Percentiles rank a stretch among this genome's conserved stretches.
Evolutionary conservation across 2,329 filamentous ascomycete genomes (phyloP).

Genomic region (Aspergillus alliaceus): DNA sequence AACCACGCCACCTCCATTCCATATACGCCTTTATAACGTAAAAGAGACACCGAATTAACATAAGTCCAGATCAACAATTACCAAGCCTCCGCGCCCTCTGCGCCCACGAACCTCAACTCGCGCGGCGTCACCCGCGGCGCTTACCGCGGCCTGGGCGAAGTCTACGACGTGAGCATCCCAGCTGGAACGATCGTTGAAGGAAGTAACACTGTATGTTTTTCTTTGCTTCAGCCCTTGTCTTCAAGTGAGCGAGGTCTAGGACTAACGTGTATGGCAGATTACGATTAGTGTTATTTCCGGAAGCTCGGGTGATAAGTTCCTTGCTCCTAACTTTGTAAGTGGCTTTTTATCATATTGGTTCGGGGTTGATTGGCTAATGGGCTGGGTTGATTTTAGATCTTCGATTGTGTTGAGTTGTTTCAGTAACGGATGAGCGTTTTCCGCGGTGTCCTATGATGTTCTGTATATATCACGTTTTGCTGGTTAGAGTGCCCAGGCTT

Average conservation of each 20-base stretch:
- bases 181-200: slow-evolving; percentile 60
- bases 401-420: slow-evolving; percentile 33
- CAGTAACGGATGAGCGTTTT: too few relatives aligned
- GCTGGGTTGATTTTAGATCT: slow-evolving; percentile 19
- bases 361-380: neutral
- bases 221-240: too few relatives aligned
- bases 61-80: slow-evolving; percentile 54
- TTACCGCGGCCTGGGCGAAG: slow-evolving; percentile 63
- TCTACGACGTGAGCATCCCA: slow-evolving; percentile 63
- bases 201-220: slow-evolving; percentile 55
- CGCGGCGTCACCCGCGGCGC: slow-evolving; percentile 66
- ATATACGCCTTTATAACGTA: neutral
- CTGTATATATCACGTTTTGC: too few relatives aligned
- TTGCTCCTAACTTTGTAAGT: slow-evolving; percentile 57
- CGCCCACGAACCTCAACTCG: slow-evolving; percentile 63
- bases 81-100: slow-evolving; percentile 49
- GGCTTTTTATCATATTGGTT: neutral
- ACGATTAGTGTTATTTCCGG: slow-evolving; percentile 61
- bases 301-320: slow-evolving; percentile 54
- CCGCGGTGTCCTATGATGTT: too few relatives aligned
- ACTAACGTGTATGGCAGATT: slow-evolving; percentile 35
- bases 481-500: neutral
- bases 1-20: neutral
- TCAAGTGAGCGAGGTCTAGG: too few relatives aligned
- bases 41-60: too few relatives aligned